Base-by-base conservation (phyloP, 331 rosid species). In the Acacia pycnantha region DNA sequence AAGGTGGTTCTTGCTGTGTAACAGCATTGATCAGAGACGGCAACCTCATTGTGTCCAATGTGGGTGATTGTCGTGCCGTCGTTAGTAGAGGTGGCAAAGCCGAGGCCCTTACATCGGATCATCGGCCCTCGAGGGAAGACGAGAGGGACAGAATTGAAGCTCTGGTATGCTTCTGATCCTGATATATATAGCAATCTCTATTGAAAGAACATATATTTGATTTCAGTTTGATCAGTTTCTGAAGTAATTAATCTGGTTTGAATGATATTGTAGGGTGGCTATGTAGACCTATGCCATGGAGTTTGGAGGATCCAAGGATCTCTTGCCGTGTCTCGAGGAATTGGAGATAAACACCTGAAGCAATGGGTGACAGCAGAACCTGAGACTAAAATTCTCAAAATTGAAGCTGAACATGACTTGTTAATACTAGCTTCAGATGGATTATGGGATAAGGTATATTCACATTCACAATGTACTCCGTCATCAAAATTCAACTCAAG, bases 361-460 rank as follows among this genome's bases (percentile, higher is more conserved):
- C 86, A 89, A 72, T 95, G 91, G 94, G 94, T 95, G 72, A 93
- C 82, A 12, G 95, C 98, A 2, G 98, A 95, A 81, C 98, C 98
- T 16, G 98, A 93, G 82, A 95, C 90, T 51, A 88, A 81, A 83
- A 86, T 89, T 61, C 65, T 93, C 79, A 66, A 56, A 24, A 88
- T 95, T 73, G 86, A 86, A 84, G 87, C 93, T 22, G 88, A 90
- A 48, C 90, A 91, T 62, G 98, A 95, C 87, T 87, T 95, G 70
- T 81, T 95, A 78, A 91, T 95, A 83, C 79, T 95, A 82, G 98
- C 98, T 82, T 95, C 98, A 0, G 98, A 95, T 31, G 98, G 98
- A 68, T 84, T 95, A 77, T 95, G 98, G 98, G 98, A 95, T 77
- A 95, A 89, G 93, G 97, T 94, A 88, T 70, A 22, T 56, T 53